Evolutionary conservation across 352 stramenopile species (phyloP), one percentile per base, ranked within the genome.

Genomic region (Pythium myriotylum): DNA sequence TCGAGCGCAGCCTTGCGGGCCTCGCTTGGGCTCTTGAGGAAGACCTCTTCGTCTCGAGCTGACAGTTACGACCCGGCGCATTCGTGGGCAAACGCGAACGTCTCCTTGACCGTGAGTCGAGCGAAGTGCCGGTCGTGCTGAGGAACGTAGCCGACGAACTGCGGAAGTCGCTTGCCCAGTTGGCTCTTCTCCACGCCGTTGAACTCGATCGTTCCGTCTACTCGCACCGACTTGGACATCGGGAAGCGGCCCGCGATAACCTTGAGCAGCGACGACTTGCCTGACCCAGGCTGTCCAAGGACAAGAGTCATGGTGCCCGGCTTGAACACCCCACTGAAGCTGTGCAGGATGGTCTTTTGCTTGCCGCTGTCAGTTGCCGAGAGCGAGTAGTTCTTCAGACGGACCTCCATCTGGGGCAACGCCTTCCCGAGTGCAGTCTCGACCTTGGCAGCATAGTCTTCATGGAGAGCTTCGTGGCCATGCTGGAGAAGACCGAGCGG

Each of bases 181-280:
- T 70, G 40, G 20, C 67, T 43, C 7, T 57, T 56, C 13, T 52
- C 22, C 14, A 72, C 39, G 26, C 75, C 71, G 42, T 85, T 85
- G 66, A 80, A 87, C 42, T 49, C 72, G 54, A 85, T 65, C 12
- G 72, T 56, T 13, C 77, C 75, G 26, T 65, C 52, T 3, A 88
- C 27, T 0, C 17, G 43, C 40, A 83, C 73, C 29, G 61, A 59
- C 56, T 73, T 79, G 41, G 69, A 61, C 20, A 76, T 45, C 3
- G 70, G 71, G 57, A 88, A 84, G 45, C 95, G 78, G 16, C 95
- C 76, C 7, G 94, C 91, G 49, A 99, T 92, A 6, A 98, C 92
- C 70, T 98, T 92, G 67, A 98, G 91, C 9, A 98, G 77, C 6
- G 95, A 98, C 12, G 94, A 97, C 72, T 98, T 98, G 2, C 93